A percentile compares a stretch with the other conserved stretches of the same genome.
Evolutionary conservation across 768 basidiomycete genomes (phyloP).

Genomic region (Suillus weaverae): DNA sequence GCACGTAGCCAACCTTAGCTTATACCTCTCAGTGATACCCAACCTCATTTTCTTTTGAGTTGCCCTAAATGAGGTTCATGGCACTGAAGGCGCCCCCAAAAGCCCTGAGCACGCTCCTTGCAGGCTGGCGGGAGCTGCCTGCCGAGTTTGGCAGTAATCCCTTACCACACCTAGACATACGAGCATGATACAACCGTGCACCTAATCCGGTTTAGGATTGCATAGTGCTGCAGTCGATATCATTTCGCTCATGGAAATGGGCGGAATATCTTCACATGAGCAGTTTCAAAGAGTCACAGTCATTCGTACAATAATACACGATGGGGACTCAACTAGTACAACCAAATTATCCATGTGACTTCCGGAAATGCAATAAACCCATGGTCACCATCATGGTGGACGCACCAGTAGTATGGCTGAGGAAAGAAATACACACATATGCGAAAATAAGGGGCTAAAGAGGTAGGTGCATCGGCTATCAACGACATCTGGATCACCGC

Average conservation of each 20-base stretch:
- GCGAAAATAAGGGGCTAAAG: background rate
- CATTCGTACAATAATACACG: background rate
- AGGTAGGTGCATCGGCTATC: background rate
- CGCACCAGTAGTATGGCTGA: background rate
- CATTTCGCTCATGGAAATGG: background rate
- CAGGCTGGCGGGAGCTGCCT: background rate
- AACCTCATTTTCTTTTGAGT: background rate
- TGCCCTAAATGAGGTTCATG: background rate
- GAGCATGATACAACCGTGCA: background rate
- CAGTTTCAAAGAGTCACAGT: background rate
- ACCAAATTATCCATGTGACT: background rate
- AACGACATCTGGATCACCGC: background rate
- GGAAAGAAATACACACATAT: background rate
- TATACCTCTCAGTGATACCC: background rate
- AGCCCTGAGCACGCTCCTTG: background rate
- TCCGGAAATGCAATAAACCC: background rate
- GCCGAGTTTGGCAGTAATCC: background rate
- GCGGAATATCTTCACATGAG: background rate
- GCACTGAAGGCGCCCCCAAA: background rate
- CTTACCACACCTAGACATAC: background rate
- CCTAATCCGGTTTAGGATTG: background rate
- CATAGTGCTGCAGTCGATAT: background rate
- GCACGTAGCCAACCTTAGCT: background rate
- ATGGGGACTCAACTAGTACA: background rate
- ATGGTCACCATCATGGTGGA: background rate